A percentile compares a stretch with the other conserved stretches of the same genome.
These are phyloP conservation scores for Metschnikowia hibisci DNA, from an alignment of 805 yeast genomes.

Conservation along the genomic window DNA sequence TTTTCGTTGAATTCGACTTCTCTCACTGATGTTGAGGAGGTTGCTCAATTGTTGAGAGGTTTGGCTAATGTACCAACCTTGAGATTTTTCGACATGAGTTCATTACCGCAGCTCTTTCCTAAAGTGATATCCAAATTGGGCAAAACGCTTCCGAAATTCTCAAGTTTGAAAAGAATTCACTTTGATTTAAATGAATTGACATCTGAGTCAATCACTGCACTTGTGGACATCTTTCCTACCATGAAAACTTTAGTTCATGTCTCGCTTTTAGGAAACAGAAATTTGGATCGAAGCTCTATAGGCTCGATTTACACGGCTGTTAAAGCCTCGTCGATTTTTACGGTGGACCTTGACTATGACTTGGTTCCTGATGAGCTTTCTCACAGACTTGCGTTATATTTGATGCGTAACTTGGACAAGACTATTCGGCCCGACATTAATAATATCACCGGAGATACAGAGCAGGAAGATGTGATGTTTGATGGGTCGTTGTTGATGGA, in stretches of 20 bases:
- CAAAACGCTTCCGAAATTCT: constrained; percentile 43
- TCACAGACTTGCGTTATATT: constrained; percentile 51
- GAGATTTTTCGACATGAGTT: constrained; percentile 51
- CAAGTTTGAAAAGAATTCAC: constrained; percentile 47
- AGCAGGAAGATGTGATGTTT: constrained; percentile 62
- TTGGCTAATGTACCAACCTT: constrained; percentile 38
- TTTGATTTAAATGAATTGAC: constrained; percentile 51
- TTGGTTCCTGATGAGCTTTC: constrained; percentile 48
- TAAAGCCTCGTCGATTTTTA: constrained; percentile 46
- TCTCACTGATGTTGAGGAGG: constrained; percentile 39
- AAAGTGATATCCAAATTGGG: constrained; percentile 43
- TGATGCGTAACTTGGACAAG: constrained; percentile 55
- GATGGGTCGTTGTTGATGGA: constrained; percentile 74
- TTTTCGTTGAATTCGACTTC: constrained; percentile 52
- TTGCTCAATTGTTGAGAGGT: constrained; percentile 32
- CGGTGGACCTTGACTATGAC: constrained; percentile 53
- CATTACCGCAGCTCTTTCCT: constrained; percentile 51
- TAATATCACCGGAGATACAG: constrained; percentile 20
- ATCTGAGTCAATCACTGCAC: constrained; percentile 44
- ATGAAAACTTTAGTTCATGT: constrained; percentile 49
- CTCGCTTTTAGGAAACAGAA: constrained; percentile 50
- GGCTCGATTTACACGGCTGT: constrained; percentile 50
- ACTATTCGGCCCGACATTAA: constrained; percentile 27
- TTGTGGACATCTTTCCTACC: constrained; percentile 45
- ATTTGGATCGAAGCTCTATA: constrained; percentile 41